Evolutionary conservation across 169 alveolate species (phyloP).

Genomic region (Eimeria tenella): DNA sequence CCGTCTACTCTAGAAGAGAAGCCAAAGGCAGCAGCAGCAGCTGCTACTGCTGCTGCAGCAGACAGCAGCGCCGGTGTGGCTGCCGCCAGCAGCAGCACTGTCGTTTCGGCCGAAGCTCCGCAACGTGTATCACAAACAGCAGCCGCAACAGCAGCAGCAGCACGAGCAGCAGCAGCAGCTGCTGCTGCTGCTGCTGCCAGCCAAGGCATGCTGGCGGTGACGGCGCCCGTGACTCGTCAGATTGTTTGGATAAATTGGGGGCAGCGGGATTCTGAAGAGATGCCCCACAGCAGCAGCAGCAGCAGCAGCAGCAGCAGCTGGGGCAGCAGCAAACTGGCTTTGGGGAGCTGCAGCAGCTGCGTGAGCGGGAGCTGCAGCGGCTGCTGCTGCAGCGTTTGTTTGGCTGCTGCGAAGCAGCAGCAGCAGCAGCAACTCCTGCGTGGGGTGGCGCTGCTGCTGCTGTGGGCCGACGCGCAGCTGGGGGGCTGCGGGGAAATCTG

Average conservation of each 20-base stretch:
- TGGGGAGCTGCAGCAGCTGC: no score
- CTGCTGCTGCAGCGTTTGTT: not conserved
- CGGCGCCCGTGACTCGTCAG: not conserved
- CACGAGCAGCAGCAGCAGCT: not conserved
- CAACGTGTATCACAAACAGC: no score
- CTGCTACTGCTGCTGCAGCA: no score
- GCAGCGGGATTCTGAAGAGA: not conserved
- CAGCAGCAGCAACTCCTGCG: not conserved
- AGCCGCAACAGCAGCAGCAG: slow-evolving; percentile 7
- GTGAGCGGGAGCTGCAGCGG: not conserved
- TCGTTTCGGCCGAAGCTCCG: not conserved
- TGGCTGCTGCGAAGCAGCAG: not conserved
- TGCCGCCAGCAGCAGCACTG: no score
- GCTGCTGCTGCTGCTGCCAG: no score
- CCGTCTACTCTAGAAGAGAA: not conserved
- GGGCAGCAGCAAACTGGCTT: no score
- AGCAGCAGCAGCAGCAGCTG: no score
- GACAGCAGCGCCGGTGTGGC: no score
- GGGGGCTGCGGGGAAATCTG: not conserved
- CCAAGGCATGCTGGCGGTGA: not conserved
- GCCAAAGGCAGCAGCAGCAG: not conserved
- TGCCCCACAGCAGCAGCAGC: not conserved
- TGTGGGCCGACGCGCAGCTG: not conserved
- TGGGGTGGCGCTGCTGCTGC: not conserved
- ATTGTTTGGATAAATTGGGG: not conserved